Base-by-base conservation (phyloP, 345 rosid species). In the Bruguiera gymnorhiza region DNA sequence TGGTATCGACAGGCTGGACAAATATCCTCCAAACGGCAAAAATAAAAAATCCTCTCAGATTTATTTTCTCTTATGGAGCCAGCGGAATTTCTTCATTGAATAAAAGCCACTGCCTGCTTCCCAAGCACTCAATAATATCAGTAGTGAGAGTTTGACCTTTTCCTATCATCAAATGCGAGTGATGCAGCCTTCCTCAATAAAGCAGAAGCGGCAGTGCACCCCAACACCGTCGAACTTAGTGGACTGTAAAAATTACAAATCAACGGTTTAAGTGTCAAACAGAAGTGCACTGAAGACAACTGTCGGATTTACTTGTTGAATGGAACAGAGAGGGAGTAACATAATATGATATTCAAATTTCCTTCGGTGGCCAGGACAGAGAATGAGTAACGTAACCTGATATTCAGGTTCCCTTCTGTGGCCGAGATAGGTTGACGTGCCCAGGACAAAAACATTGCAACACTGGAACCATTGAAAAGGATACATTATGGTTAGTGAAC, bases 161-260 rank as follows among this genome's bases (percentile, higher is more conserved):
- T 88, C 75, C 80, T 86, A 21, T 73, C 73, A 66, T 72, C 74
- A 54, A 92, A 92, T 63, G 99, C 97, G 39, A 83, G 82, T 67
- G 85, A 77, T 53, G 99, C 97, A 0, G 97, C 97, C 78, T 85
- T 95, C 81, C 99, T 88, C 77, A 92, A 59, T n/a, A 95, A 71
- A 73, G 88, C 86, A 69, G 93, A 90, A 29, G 86, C 99, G 46
- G 97, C 97, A 66, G 90, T 85, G 87, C 97, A 92, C n/a, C 93
- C 97, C 75, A 87, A 74, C 64, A 95, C 65, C 0, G 86, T 83
- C n/a, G 97, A 97, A 76, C 77, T 92, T 73, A 66, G 70, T 27
- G 66, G 75, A 39, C 87, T 85, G 78, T 37, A 57, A 36, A 23
- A 62, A 66, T 52, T 63, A 57, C 51, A 36, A 23, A 19, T 46